Evolutionary conservation across 352 stramenopile genomes (phyloP).

Genomic region (Globisporangium echinulatum): DNA sequence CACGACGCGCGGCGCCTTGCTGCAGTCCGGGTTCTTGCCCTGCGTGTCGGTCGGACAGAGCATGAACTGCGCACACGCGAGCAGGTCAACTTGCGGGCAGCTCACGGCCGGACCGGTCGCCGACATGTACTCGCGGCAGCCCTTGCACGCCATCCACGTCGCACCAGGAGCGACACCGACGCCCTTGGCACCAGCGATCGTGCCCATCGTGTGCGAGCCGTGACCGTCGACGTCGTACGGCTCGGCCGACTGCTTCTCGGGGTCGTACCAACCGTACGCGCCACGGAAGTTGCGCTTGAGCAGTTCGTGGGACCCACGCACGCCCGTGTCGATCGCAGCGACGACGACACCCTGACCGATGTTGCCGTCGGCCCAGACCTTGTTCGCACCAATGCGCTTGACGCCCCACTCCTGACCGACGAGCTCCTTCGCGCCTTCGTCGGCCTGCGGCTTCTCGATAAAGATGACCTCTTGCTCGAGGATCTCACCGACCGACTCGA

Average conservation of each 20-base stretch:
- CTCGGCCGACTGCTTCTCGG: conserved; percentile 8
- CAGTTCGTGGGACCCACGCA: conserved; percentile 13
- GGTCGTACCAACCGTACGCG: conserved; percentile 16
- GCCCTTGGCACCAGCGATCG: conserved; percentile 10
- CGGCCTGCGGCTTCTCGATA: not conserved
- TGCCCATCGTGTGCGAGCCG: conserved; percentile 16
- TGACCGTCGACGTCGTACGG: conserved; percentile 18
- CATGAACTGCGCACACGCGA: conserved; percentile 5
- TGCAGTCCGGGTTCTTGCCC: conserved; percentile 14
- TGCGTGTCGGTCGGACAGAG: conserved; percentile 18
- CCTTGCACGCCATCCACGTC: conserved; percentile 14
- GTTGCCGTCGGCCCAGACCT: conserved; percentile 12
- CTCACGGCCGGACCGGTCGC: conserved; percentile 2
- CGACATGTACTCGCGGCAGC: conserved; percentile 7
- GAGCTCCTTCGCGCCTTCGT: conserved; percentile 1
- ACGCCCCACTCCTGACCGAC: conserved; percentile 12
- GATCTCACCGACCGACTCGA: conserved; percentile 12
- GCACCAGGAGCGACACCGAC: conserved; percentile 15
- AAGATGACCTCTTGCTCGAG: conserved; percentile 2
- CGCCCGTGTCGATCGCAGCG: conserved; percentile 16
- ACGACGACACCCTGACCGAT: conserved; percentile 13
- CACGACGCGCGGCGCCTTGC: conserved; percentile 18
- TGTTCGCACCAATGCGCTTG: conserved; percentile 9
- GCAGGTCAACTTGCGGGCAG: conserved; percentile 3
- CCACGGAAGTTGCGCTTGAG: conserved; percentile 17